These are phyloP conservation scores for Pyrenopolyporus hunteri DNA, from an alignment of 495 filamentous ascomycete species.

Conservation along the genomic window DNA sequence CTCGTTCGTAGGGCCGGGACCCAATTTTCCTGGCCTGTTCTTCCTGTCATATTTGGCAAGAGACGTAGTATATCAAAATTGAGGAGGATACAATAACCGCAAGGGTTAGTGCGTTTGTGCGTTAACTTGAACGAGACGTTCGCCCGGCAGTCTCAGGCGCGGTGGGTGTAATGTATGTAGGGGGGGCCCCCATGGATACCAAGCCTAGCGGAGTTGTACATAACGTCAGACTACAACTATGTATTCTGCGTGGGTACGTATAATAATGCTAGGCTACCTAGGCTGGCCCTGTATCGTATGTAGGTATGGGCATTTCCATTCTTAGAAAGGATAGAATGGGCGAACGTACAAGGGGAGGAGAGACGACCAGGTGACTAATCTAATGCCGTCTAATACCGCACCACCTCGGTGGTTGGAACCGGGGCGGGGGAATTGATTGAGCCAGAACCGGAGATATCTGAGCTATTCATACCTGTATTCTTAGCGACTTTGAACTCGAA, in stretches of 20 bases:
- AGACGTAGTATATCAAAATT: constrained; percentile 38
- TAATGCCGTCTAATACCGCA: constrained; percentile 30
- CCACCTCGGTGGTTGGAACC: constrained; percentile 29
- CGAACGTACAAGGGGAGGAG: constrained; percentile 3
- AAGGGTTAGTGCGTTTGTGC: constrained; percentile 8
- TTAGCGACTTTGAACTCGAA: constrained; percentile 4
- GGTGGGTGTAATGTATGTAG: constrained; percentile 14
- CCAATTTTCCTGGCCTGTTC: constrained; percentile 19
- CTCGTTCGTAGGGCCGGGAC: constrained; percentile 29
- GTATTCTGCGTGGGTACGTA: constrained; percentile 20
- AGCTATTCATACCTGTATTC: neutral
- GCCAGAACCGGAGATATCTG: constrained; percentile 3
- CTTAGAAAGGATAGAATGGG: constrained; percentile 7
- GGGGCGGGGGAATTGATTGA: constrained; percentile 22
- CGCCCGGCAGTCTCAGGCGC: constrained; percentile 15
- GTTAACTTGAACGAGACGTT: constrained; percentile 19
- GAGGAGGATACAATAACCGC: constrained; percentile 20
- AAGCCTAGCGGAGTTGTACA: constrained; percentile 10
- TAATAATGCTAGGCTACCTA: neutral
- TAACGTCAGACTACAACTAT: constrained; percentile 33
- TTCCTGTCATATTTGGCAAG: constrained; percentile 32
- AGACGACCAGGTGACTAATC: constrained; percentile 23
- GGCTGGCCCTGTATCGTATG: neutral
- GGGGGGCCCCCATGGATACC: neutral
- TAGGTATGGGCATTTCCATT: constrained; percentile 4